These are phyloP conservation scores for Sinapis alba DNA, from an alignment of 441 rosid genomes.

Conservation along the genomic window DNA sequence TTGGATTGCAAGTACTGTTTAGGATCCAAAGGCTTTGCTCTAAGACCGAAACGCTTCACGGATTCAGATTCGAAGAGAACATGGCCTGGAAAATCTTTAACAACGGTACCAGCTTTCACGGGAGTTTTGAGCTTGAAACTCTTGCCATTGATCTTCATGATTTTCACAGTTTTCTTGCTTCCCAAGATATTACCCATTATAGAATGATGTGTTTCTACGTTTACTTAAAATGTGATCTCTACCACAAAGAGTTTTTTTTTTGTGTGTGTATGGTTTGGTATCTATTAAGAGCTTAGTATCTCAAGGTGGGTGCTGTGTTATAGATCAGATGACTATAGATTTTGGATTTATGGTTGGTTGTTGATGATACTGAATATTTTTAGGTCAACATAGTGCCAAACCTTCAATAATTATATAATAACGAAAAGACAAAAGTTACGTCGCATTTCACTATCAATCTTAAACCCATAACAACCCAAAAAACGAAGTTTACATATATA, in stretches of 20 bases:
- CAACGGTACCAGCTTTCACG: constrained; percentile 63
- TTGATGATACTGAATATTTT: constrained; percentile 22
- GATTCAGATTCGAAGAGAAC: constrained; percentile 79
- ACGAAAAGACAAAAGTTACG: constrained; percentile 25
- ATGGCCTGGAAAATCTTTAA: constrained; percentile 64
- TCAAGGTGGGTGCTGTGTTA: constrained; percentile 39
- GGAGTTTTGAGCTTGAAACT: constrained; percentile 75
- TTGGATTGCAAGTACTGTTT: constrained; percentile 55
- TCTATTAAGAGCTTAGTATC: constrained; percentile 31
- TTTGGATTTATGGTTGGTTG: constrained; percentile 31
- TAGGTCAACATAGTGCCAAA: constrained; percentile 56
- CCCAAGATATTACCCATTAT: constrained; percentile 76
- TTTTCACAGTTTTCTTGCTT: constrained; percentile 55
- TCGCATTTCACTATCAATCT: constrained; percentile 21
- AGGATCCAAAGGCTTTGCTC: constrained; percentile 65
- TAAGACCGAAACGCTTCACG: constrained; percentile 66
- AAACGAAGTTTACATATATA: background rate
- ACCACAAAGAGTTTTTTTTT: background rate
- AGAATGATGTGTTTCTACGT: background rate
- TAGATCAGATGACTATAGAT: constrained; percentile 30
- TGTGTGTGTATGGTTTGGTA: background rate
- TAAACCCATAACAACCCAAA: constrained; percentile 16
- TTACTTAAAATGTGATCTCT: constrained; percentile 14
- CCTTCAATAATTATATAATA: constrained; percentile 15
- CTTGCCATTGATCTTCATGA: constrained; percentile 89